phyloP scores from a whole-genome alignment of 1,284 basidiomycete species.

The Leccinum pallidistipes region DNA sequence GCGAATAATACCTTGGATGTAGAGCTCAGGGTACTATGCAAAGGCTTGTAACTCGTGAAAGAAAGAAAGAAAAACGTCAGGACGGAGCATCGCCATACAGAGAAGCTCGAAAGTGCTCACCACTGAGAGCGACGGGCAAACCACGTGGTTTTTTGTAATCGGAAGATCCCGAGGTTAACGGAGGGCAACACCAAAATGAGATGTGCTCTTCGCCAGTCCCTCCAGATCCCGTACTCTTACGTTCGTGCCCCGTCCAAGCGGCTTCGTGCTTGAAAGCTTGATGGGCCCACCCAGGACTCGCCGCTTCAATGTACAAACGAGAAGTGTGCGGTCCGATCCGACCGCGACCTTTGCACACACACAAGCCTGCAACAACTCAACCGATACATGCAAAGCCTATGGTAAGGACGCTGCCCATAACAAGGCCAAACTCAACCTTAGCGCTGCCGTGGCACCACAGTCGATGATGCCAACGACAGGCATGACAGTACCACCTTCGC shows the following conservation, averaged over 20 bases:
- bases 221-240: background rate
- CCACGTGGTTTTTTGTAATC: no score
- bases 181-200: no score
- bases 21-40: no score
- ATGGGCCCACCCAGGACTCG: background rate
- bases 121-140: no score
- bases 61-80: no score
- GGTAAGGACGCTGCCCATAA: constrained; percentile 56
- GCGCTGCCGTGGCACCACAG: constrained; percentile 38
- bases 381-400: constrained; percentile 73
- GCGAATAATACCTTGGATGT: no score
- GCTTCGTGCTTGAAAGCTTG: background rate
- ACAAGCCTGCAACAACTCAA: constrained; percentile 45
- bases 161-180: no score
- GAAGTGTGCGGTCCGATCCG: background rate
- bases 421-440: constrained; percentile 64
- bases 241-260: background rate
- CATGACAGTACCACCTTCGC: constrained; percentile 21
- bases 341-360: background rate
- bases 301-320: background rate
- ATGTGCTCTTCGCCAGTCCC: no score
- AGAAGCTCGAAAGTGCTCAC: no score
- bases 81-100: no score
- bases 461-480: constrained; percentile 3
- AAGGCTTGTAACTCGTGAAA: no score